Conservation (phyloP, 306 rosid genomes). For the Comarum palustre region DNA sequence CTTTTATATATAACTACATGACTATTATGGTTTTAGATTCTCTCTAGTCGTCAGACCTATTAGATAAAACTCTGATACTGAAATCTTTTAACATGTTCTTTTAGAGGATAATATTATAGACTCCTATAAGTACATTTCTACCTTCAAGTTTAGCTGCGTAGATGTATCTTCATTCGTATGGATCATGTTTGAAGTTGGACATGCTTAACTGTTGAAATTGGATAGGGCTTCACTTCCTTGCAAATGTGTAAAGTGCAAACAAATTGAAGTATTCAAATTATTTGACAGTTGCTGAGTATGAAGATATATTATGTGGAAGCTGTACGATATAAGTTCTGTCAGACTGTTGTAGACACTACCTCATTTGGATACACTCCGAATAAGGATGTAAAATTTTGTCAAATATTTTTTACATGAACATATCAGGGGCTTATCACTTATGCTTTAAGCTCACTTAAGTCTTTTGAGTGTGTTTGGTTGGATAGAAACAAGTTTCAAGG, state of each 20-base stretch:
- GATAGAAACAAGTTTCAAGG: not conserved
- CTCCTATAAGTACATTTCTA: not conserved
- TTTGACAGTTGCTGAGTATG: not conserved
- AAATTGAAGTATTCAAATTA: not conserved
- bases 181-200: not conserved
- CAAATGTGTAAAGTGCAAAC: not conserved
- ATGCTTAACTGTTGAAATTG: not conserved
- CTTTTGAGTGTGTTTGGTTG: not conserved
- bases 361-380: not conserved
- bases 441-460: not conserved
- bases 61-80: not conserved
- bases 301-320: not conserved
- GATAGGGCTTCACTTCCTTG: not conserved
- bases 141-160: not conserved
- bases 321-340: not conserved
- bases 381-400: not conserved
- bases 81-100: not conserved
- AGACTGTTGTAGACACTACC: not conserved
- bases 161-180: not conserved
- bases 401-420: not conserved
- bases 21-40: not conserved
- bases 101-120: not conserved
- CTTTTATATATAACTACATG: not conserved
- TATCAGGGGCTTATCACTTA: not conserved
- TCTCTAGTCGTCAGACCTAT: not conserved